These are phyloP conservation scores for Juncus effusus DNA, from an alignment of 176 grass and related monocot species.

Conservation along the genomic window DNA sequence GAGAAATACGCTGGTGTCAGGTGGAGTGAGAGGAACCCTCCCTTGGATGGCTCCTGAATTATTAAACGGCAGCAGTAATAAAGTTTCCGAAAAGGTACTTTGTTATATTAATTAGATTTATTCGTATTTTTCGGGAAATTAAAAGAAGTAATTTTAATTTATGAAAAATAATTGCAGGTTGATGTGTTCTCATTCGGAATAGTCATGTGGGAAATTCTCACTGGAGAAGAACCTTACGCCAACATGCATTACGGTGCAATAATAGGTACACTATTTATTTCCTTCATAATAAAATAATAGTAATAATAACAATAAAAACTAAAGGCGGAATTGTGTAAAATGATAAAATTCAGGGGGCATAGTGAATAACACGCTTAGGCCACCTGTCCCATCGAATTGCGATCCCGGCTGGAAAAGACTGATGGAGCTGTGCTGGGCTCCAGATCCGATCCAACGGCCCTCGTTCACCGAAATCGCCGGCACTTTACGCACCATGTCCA, in stretches of 20 bases:
- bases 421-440: constrained; percentile 85
- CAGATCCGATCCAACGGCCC: constrained; percentile 60
- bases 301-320: not conserved
- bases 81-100: constrained; percentile 82
- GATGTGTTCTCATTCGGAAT: constrained; percentile 93
- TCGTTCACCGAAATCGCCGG: constrained; percentile 75
- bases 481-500: constrained; percentile 64
- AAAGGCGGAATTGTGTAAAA: constrained; percentile 7
- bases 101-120: not conserved
- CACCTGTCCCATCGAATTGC: constrained; percentile 55
- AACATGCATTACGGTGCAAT: constrained; percentile 95
- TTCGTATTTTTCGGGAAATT: not conserved
- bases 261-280: constrained; percentile 50
- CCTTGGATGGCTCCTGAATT: constrained; percentile 93
- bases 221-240: constrained; percentile 83
- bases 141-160: not conserved
- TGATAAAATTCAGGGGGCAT: constrained; percentile 53
- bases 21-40: constrained; percentile 78
- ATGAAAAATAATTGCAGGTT: constrained; percentile 41
- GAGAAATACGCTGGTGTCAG: constrained; percentile 90
- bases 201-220: constrained; percentile 90
- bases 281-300: not conserved
- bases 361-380: constrained; percentile 76
- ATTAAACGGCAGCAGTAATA: constrained; percentile 84
- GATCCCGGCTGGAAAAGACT: constrained; percentile 66